Base-by-base conservation (phyloP, 306 rosid genomes). In the Rubus idaeus region DNA sequence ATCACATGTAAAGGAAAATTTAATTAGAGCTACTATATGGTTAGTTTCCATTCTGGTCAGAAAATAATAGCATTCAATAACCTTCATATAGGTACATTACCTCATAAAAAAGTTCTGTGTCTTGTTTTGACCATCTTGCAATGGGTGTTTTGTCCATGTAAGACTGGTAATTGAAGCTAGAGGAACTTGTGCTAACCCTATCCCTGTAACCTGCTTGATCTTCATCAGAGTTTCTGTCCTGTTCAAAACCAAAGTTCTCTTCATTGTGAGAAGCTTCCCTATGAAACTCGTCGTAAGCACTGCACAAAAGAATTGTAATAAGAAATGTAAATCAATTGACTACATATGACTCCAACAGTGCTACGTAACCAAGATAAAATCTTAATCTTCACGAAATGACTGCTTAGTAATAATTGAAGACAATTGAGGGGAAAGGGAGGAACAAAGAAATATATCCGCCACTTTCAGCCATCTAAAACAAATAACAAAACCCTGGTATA, bases 41-140 rank as follows among this genome's bases (percentile, higher is more conserved):
- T 57, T 13, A 23, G 17, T 60, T 40, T 4, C 12, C 30, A 50
- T 6, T 52, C 16, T 3, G 11, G 21, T 17, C 14, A 26, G 18
- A 39, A 20, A 53, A 53, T 39, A 72, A 55, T 53, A 53, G 3
- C 62, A 70, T 10, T 18, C 61, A 35, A 70, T 14, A 51, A 23
- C 55, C 58, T 74, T 42, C 55, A 45, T 30, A 60, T 55, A 47
- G 78, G 73, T 12, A 35, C 50, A 75, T 76, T 85, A 90, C 97
- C 97, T 83, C 88, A 78, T 88, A 92, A 76, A 95, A 92, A 83
- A 83, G 84, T 80, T 88, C 88, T 10, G 97, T 95, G 50, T 91
- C 99, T 57, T 86, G 88, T 83, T 87, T 87, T 21, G 94, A 78
- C 99, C 99, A 95, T 83, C 88, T 92, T 45, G 82, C 80, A 70